phyloP scores from a whole-genome alignment of 2,329 filamentous ascomycete genomes.

The Colletotrichum coccodes region DNA sequence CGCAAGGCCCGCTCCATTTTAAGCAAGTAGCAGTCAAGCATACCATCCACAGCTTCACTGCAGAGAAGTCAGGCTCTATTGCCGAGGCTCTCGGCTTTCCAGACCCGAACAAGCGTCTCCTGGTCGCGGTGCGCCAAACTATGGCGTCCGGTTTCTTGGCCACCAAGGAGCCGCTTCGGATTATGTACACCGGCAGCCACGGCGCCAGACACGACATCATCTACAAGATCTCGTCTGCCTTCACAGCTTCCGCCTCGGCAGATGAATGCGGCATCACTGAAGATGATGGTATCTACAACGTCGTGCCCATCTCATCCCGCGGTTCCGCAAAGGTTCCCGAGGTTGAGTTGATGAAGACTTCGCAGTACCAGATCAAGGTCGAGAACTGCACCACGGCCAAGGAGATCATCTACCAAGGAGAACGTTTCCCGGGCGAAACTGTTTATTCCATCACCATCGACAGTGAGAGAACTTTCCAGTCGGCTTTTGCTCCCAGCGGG shows the following conservation, averaged over 20 bases:
- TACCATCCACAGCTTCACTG: constrained; percentile 54
- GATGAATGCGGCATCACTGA: constrained; percentile 21
- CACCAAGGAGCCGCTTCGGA: constrained; percentile 56
- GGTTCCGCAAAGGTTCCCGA: constrained; percentile 56
- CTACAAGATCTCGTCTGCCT: constrained; percentile 59
- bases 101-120: constrained; percentile 47
- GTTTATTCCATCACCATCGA: constrained; percentile 52
- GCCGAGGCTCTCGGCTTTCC: constrained; percentile 43
- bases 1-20: constrained; percentile 42
- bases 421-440: constrained; percentile 39
- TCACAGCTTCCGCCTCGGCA: constrained; percentile 50
- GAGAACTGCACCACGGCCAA: constrained; percentile 57
- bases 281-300: constrained; percentile 58
- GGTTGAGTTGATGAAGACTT: constrained; percentile 62
- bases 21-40: constrained; percentile 58
- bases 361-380: constrained; percentile 61
- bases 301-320: constrained; percentile 61
- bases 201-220: constrained; percentile 52
- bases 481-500: constrained; percentile 46
- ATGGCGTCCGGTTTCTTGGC: constrained; percentile 57
- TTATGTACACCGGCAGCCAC: constrained; percentile 59
- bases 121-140: constrained; percentile 57
- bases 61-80: constrained; percentile 50
- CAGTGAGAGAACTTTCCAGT: constrained; percentile 48
- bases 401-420: constrained; percentile 39